Base-by-base conservation (phyloP, 2,329 filamentous ascomycete genomes). In the Nemania serpens region DNA sequence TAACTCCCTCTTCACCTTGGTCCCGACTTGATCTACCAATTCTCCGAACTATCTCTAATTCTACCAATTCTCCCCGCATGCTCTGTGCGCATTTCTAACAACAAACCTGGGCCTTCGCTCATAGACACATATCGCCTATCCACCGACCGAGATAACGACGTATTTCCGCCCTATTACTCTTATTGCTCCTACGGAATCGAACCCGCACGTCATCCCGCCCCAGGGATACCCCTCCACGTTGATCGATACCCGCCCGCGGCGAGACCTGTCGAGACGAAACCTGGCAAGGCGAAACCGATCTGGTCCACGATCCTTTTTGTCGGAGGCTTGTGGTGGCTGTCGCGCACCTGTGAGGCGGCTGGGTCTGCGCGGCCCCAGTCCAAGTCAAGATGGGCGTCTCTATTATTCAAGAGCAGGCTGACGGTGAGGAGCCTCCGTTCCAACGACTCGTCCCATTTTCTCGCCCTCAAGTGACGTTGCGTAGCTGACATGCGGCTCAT, bases 321-420 rank as follows among this genome's bases (percentile, higher is more conserved):
- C 58, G 18, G 60, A 48, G 15, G 29, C 46, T 41, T 54, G 39
- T 50, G 43, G 55, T 42, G 39, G 47, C 39, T 41, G 43, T 58
- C 61, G 64, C 54, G 25, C 29, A 39, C 51, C 25, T 42, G 25
- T 29, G 34, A 58, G 58, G 53, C 61, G 59, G 62, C 63, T 61
- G 62, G 61, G 54, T 61, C 65, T 66, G 45, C 34, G 46, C 39
- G 39, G 43, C 55, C 61, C 65, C 63, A 42, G 46, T n/a, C 9
- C n/a, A 64, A 75, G 75, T 77, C 81, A 88, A 76, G 71, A 97
- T 97, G 92, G 89, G 87, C 71, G 82, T 90, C 77, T 96, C 93
- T 67, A 86, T 93, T 71, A 89, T 97, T 73, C 88, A 93, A 74
- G 88, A 93, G 72, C 92, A 96, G 82, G 89, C 88, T 70, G 88